Conservation (phyloP, 768 basidiomycete species). For the Tephrocybe sp. region DNA sequence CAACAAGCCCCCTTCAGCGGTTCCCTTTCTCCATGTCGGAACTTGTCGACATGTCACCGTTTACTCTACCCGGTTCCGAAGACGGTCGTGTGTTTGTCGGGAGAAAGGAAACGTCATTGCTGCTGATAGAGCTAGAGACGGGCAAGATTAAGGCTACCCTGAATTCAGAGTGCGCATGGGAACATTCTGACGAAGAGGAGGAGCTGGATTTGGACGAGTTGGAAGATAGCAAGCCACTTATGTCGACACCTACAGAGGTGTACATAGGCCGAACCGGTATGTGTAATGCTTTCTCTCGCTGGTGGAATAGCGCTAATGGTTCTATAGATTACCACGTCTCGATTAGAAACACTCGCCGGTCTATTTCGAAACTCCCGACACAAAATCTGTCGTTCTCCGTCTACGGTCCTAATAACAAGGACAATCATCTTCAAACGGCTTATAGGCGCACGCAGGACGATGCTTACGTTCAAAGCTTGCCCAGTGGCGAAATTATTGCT, state of each 20-base stretch:
- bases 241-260: constrained; percentile 42
- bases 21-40: constrained; percentile 92
- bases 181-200: constrained; percentile 50
- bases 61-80: constrained; percentile 63
- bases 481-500: constrained; percentile 76
- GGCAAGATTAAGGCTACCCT: constrained; percentile 77
- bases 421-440: constrained; percentile 65
- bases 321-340: constrained; percentile 82
- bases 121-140: constrained; percentile 76
- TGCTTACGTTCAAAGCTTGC: constrained; percentile 76
- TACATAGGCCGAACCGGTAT: constrained; percentile 53
- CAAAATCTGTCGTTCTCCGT: constrained; percentile 90
- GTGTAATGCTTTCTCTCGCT: constrained; percentile 14
- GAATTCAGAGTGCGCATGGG: constrained; percentile 78
- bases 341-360: constrained; percentile 53
- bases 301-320: constrained; percentile 8
- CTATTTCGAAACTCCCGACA: constrained; percentile 37
- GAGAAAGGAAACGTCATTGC: constrained; percentile 82
- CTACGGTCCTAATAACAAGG: constrained; percentile 91
- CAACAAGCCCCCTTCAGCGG: constrained; percentile 72
- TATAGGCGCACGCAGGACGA: constrained; percentile 81
- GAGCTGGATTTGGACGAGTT: constrained; percentile 45
- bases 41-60: constrained; percentile 89
- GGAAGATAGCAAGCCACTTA: constrained; percentile 41
- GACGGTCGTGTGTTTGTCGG: constrained; percentile 83